These are phyloP conservation scores for Amoeboaphelidium protococcarum DNA, from an alignment of 371 early-diverging fungal species.

Conservation along the genomic window DNA sequence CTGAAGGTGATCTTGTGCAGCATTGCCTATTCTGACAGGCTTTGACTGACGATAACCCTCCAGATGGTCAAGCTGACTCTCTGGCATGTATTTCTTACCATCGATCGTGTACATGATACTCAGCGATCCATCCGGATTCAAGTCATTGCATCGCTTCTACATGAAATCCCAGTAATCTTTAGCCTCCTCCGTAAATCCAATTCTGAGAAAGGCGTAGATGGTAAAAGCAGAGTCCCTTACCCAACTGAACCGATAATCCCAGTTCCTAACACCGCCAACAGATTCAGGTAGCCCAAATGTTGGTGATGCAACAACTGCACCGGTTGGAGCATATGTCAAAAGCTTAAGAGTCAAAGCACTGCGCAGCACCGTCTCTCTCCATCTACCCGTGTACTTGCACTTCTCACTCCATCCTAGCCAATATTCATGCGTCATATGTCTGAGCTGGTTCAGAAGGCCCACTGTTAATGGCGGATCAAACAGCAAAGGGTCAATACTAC, in stretches of 20 bases:
- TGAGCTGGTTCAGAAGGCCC: background rate
- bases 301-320: slow-evolving; percentile 52
- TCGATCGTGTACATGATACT: slow-evolving; percentile 57
- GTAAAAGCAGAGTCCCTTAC: slow-evolving; percentile 53
- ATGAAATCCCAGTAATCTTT: slow-evolving; percentile 37
- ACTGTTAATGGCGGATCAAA: background rate
- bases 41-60: slow-evolving; percentile 44
- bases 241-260: slow-evolving; percentile 48
- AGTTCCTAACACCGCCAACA: slow-evolving; percentile 45
- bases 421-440: slow-evolving; percentile 20
- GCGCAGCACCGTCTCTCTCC: slow-evolving; percentile 42
- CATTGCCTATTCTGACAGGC: slow-evolving; percentile 59
- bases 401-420: slow-evolving; percentile 42
- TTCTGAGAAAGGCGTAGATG: slow-evolving; percentile 45
- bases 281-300: slow-evolving; percentile 56
- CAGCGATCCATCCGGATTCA: slow-evolving; percentile 44
- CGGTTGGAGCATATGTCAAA: slow-evolving; percentile 50
- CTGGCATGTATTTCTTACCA: slow-evolving; percentile 29
- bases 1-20: slow-evolving; percentile 47
- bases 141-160: slow-evolving; percentile 22
- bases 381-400: slow-evolving; percentile 25
- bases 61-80: slow-evolving; percentile 31
- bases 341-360: slow-evolving; percentile 46
- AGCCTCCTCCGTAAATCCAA: slow-evolving; percentile 46
- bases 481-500: background rate